Evolutionary conservation across 2,329 filamentous ascomycete species (phyloP).

Genomic region (Didymellaceae sp.): DNA sequence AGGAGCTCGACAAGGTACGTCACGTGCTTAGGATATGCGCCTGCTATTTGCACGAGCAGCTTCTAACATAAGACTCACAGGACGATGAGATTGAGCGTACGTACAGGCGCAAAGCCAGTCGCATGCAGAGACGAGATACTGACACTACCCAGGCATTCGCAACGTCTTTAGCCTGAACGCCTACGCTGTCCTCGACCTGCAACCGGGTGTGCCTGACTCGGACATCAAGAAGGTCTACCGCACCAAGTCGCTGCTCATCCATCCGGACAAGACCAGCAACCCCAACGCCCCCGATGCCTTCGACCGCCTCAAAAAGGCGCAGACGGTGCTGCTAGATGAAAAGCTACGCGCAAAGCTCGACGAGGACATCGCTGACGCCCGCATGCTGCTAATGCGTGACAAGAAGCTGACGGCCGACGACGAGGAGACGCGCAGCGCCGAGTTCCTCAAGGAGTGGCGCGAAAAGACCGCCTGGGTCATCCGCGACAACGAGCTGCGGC

Average conservation of each 20-base stretch:
- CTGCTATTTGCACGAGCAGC: conserved; percentile 6
- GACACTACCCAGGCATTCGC: conserved; percentile 65
- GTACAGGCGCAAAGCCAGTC: conserved; percentile 6
- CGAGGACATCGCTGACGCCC: conserved; percentile 94
- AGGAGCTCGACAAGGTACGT: conserved; percentile 84
- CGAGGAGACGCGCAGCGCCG: conserved; percentile 81
- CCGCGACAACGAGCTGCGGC: conserved; percentile 87
- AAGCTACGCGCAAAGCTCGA: conserved; percentile 87
- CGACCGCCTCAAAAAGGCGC: conserved; percentile 93
- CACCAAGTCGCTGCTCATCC: conserved; percentile 97
- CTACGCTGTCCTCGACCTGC: conserved; percentile 93
- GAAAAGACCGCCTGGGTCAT: conserved; percentile 89
- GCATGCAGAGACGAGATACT: background rate
- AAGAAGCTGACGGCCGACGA: conserved; percentile 91
- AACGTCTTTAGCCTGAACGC: conserved; percentile 84
- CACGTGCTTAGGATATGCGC: background rate
- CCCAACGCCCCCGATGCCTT: conserved; percentile 91
- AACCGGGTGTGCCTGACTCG: conserved; percentile 91
- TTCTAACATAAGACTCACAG: conserved; percentile 55
- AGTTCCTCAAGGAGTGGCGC: conserved; percentile 85
- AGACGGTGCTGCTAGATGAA: conserved; percentile 90
- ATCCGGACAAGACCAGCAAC: conserved; percentile 97
- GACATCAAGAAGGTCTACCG: conserved; percentile 96
- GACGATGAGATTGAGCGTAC: conserved; percentile 90
- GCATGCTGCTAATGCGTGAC: conserved; percentile 92